Evolutionary conservation across 2,329 filamentous ascomycete genomes (phyloP), one percentile per base, ranked within the genome.

Genomic region (Xylariaceae sp.): DNA sequence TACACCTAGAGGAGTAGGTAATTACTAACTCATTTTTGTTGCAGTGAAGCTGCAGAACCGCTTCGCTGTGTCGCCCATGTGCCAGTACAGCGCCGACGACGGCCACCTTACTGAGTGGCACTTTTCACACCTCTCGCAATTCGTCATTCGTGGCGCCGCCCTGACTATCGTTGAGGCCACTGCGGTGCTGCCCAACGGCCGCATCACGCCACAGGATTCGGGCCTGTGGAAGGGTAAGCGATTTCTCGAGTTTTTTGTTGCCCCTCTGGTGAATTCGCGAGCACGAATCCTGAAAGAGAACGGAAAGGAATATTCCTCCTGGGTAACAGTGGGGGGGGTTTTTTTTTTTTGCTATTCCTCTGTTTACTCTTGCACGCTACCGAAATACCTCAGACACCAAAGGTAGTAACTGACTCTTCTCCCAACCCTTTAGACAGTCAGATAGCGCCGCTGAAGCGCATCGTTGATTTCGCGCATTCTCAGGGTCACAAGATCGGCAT

Each of bases 171-270:
- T 92, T 52, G 92, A 96, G 75, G 91, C 92, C 21, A 92, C 89
- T 0, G 78, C 85, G 26, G 88, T 96, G 0, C 77, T 83, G 8
- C 74, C 89, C 5, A 85, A 92, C 62, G 92, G 92, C 23, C 83
- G 92, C 50, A 96, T 96, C 75, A 88, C 89, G 0, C 91, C 91
- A 1, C 80, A 92, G 69, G 89, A 93, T 69, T 74, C 77, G 10
- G 91, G 92, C 0, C 74, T 97, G 6, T 97, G 92, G 92, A 80
- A 88, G 58, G 92, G n/a, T n/a, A n/a, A n/a, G n/a, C n/a, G n/a
- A n/a, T n/a, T n/a, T n/a, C n/a, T n/a, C n/a, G n/a, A n/a, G n/a
- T n/a, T n/a, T n/a, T n/a, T n/a, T n/a, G n/a, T n/a, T n/a, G n/a
- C n/a, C n/a, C n/a, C n/a, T n/a, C n/a, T n/a, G n/a, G n/a, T n/a